These are phyloP conservation scores for Aspergillus sp. DNA, from an alignment of 2,329 filamentous ascomycete genomes.

Conservation along the genomic window DNA sequence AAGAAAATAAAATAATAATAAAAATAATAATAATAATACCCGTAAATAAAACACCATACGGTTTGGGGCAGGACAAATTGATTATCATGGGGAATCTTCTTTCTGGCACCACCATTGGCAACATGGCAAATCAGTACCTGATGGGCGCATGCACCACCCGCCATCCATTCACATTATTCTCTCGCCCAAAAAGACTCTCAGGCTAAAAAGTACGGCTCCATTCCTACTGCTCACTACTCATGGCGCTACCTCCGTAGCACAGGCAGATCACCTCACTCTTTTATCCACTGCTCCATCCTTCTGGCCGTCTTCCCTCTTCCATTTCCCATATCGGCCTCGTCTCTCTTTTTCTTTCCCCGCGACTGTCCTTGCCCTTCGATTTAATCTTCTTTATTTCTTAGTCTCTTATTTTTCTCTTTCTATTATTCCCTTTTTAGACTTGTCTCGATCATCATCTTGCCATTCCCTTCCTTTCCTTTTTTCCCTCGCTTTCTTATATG, in stretches of 20 bases:
- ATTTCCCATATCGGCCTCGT: conserved; percentile 30
- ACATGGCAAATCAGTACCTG: conserved; percentile 3
- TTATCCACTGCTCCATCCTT: conserved; percentile 33
- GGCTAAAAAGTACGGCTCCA: conserved; percentile 25
- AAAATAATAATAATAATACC: conserved; percentile 1
- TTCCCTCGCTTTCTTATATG: conserved; percentile 14
- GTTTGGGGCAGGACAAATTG: conserved; percentile 4
- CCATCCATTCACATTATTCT: conserved; percentile 4
- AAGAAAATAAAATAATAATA: conserved; percentile 4
- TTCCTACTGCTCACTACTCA: conserved; percentile 28
- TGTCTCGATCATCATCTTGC: conserved; percentile 31
- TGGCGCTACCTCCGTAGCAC: conserved; percentile 31
- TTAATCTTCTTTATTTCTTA: conserved; percentile 31
- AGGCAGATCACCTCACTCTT: conserved; percentile 36
- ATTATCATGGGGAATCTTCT: conserved; percentile 5
- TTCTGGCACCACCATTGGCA: conserved; percentile 7
- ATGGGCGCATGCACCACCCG: conserved; percentile 9
- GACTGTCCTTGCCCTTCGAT: conserved; percentile 26
- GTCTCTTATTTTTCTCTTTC: conserved; percentile 19
- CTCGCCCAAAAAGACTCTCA: conserved; percentile 4
- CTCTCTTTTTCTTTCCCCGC: conserved; percentile 35
- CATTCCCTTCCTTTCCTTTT: conserved; percentile 27
- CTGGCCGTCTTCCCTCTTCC: conserved; percentile 24
- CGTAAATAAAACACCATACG: not conserved
- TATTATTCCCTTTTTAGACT: conserved; percentile 27